A percentile compares a stretch with the other conserved stretches of the same genome.
phyloP scores from a whole-genome alignment of 2,329 filamentous ascomycete species.

The Periconia digitata region DNA sequence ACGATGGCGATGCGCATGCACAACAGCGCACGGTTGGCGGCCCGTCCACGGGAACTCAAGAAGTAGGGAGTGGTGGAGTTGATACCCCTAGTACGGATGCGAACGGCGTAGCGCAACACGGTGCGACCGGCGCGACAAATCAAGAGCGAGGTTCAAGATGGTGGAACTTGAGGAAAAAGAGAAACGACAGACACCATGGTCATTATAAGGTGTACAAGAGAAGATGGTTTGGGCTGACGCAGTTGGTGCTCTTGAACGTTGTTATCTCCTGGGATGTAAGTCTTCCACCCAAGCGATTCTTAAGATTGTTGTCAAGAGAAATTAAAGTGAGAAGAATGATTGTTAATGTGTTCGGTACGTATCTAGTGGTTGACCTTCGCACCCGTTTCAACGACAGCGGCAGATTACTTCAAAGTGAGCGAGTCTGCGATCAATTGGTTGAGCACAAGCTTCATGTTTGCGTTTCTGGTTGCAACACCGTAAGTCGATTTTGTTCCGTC shows the following conservation, averaged over 20 bases:
- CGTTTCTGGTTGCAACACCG: constrained; percentile 75
- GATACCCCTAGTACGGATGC: neutral
- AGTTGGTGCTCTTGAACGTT: constrained; percentile 86
- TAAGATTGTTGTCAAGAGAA: no score
- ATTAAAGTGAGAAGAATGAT: neutral
- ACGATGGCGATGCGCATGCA: neutral
- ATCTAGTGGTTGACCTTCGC: constrained; percentile 90
- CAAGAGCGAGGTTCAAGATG: neutral
- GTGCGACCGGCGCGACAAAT: neutral
- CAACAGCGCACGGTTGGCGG: neutral
- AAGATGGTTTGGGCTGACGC: constrained; percentile 82
- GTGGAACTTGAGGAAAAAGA: neutral
- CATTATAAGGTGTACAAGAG: constrained; percentile 70
- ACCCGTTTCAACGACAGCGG: constrained; percentile 73
- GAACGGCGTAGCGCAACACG: neutral
- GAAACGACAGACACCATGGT: neutral
- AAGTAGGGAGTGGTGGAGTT: neutral
- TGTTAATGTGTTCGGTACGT: no score
- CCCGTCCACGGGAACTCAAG: neutral
- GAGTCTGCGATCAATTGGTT: constrained; percentile 89
- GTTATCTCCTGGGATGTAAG: constrained; percentile 94
- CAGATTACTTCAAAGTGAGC: constrained; percentile 73
- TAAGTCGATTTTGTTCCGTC: constrained; percentile 44
- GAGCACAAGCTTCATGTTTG: constrained; percentile 81
- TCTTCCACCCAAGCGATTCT: constrained; percentile 24